Base-by-base conservation (phyloP, 805 yeast genomes). In the Pichia ethanolica region DNA sequence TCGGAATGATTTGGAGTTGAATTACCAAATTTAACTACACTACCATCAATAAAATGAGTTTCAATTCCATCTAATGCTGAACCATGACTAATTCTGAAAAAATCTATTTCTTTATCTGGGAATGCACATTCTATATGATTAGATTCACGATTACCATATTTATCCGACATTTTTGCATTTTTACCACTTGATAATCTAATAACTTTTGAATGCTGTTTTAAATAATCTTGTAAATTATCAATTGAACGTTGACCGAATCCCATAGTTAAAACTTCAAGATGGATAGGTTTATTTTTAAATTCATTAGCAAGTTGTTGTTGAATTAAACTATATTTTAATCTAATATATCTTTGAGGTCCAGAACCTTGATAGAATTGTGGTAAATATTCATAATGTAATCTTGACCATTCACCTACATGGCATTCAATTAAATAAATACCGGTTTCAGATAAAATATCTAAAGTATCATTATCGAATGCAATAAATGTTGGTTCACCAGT, bases 51-150 rank as follows among this genome's bases (percentile, higher is more conserved):
- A 30, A 69, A 71, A 56, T 63, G 71, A 35, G 89, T 73, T 49
- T 81, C 79, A 13, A 91, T 58, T 5, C 98, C 98, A 66, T 90
- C 96, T 25, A 93, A 65, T 0, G 95, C 95, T 26, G 68, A 63
- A 2, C 96, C 97, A 56, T 82, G 79, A 55, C 79, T 83, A 0
- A 89, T 75, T 49, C 88, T 73, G 1, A 89, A 75, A 44, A 71
- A 72, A n/a, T 61, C 64, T 3, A 86, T 49, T 7, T 37, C 45
- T 26, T 52, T 57, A 2, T 50, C 38, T 6, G 61, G 60, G 9
- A 58, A 48, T 4, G 53, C 36, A 8, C 54, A 46, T n/a, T 46
- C 51, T 7, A 52, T 39, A 20, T 52, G 43, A 13, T 35, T 46
- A 2, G 52, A 53, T 3, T 35, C 46, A 28, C 64, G 63, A n/a